phyloP scores from a whole-genome alignment of 2,329 filamentous ascomycete species.

The Fusarium poae region DNA sequence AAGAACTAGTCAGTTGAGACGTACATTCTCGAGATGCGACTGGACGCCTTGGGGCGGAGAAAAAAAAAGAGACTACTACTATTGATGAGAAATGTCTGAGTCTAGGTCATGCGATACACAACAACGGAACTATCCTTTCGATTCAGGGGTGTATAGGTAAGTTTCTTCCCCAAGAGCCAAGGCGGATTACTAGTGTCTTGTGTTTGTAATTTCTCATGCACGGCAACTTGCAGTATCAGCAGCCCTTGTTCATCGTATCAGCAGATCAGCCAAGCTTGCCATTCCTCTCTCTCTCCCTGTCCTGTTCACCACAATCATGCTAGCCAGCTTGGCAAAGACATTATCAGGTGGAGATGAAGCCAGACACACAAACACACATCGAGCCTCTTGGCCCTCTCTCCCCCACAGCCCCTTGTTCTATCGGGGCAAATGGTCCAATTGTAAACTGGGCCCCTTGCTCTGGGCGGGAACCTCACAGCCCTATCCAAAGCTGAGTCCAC shows the following conservation, averaged over 20 bases:
- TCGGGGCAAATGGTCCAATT: constrained; percentile 9
- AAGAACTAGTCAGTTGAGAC: not conserved
- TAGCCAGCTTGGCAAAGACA: constrained; percentile 12
- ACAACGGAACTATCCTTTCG: constrained; percentile 1
- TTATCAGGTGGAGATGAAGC: constrained; percentile 5
- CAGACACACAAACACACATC: constrained; percentile 1
- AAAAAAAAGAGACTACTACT: constrained; percentile 1
- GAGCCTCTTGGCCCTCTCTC: constrained; percentile 11
- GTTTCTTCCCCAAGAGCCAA: not conserved
- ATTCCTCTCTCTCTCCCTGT: not conserved
- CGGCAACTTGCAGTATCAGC: not conserved
- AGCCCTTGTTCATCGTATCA: constrained; percentile 14
- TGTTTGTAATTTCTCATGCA: constrained; percentile 18
- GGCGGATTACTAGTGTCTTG: not conserved
- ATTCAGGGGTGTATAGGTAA: constrained; percentile 6
- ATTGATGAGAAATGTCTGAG: not conserved
- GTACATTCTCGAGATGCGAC: constrained; percentile 9
- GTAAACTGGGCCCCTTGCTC: not conserved
- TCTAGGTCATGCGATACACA: constrained; percentile 22
- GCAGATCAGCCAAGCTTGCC: constrained; percentile 23
- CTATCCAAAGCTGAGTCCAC: constrained; percentile 34
- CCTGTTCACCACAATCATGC: not conserved
- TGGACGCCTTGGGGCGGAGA: constrained; percentile 23
- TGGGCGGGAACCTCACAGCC: constrained; percentile 21
- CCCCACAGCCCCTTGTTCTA: constrained; percentile 2